Base-by-base conservation (phyloP, 2,329 filamentous ascomycete genomes). In the Fusarium sp. region DNA sequence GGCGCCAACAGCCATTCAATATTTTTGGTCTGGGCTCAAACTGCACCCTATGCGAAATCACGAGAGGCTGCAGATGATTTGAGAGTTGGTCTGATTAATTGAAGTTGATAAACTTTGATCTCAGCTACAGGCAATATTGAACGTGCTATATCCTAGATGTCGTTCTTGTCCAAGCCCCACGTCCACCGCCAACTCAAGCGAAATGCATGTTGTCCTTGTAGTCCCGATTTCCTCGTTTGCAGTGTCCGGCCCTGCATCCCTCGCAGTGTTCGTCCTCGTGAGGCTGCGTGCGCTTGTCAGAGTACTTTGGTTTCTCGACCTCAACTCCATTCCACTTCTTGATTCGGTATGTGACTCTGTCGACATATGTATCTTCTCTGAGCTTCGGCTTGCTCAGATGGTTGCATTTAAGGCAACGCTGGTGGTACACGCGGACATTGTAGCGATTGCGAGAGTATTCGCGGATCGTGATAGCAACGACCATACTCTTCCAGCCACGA, bases 141-240 rank as follows among this genome's bases (percentile, higher is more conserved):
- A 17, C 14, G 10, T n/a, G 22, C 14, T 14, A 42, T 42, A 42
- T 17, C 14, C 14, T n/a, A 42, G 22, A 42, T n/a, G 14, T 42
- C 14, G 15, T 15, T n/a, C 39, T 42, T 42, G 39, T 15, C 13
- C 14, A n/a, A n/a, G 6, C 22, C 22, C 13, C 15, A 17, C 14
- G 39, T n/a, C 0, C 15, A n/a, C 22, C 39, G 14, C 14, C 22
- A n/a, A n/a, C 39, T 42, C 39, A 42, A 15, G 22, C 14, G 3
- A 42, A 42, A 42, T n/a, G 0, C 22, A 41, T 41, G 2, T 41
- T 5, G 22, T 12, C 22, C 22, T 1, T 13, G 7, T n/a, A 3
- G 8, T 1, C 14, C 12, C 22, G 1, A 0, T 13, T 41, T 41
- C 13, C 39, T 15, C 6, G 22, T 7, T 0, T 9, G n/a, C 41